These are phyloP conservation scores for Aspergillus costaricaensis DNA, from an alignment of 2,329 filamentous ascomycete species.

Conservation along the genomic window DNA sequence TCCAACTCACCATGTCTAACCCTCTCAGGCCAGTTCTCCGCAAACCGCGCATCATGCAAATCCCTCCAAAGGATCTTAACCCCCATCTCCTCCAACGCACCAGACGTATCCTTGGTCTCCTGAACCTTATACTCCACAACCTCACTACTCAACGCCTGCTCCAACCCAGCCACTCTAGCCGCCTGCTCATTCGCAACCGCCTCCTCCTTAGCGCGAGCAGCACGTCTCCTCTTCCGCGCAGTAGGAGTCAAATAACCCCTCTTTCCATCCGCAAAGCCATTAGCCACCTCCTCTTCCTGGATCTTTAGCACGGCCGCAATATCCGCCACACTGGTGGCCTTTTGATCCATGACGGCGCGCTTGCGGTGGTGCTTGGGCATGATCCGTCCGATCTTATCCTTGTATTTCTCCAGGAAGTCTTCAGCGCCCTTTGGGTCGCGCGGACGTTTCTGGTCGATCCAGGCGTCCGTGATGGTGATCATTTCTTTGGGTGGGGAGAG, in stretches of 20 bases:
- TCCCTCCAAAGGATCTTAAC: conserved; percentile 52
- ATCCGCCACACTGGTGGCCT: conserved; percentile 64
- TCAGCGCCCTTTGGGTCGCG: conserved; percentile 42
- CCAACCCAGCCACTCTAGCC: conserved; percentile 25
- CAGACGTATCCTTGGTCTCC: conserved; percentile 25
- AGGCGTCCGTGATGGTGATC: conserved; percentile 49
- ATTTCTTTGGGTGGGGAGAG: conserved; percentile 49
- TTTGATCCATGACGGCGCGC: conserved; percentile 63
- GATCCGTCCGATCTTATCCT: conserved; percentile 45
- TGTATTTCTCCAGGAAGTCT: conserved; percentile 43
- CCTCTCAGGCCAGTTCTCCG: conserved; percentile 45
- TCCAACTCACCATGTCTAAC: conserved; percentile 48
- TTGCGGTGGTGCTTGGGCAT: conserved; percentile 53
- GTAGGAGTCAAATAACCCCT: conserved; percentile 35
- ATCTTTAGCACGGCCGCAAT: conserved; percentile 57
- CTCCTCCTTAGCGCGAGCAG: conserved; percentile 30
- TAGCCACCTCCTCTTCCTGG: conserved; percentile 44
- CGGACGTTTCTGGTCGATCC: conserved; percentile 42
- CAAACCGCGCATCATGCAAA: conserved; percentile 46
- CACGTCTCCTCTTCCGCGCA: conserved; percentile 33
- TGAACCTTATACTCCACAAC: conserved; percentile 33
- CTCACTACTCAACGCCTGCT: conserved; percentile 19
- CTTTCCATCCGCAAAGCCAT: conserved; percentile 34
- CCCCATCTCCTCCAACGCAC: conserved; percentile 27
- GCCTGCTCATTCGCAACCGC: conserved; percentile 25